Evolutionary conservation across 176 grass and related monocot species (phyloP), one percentile per base, ranked within the genome.

Genomic region (Oryza punctata): DNA sequence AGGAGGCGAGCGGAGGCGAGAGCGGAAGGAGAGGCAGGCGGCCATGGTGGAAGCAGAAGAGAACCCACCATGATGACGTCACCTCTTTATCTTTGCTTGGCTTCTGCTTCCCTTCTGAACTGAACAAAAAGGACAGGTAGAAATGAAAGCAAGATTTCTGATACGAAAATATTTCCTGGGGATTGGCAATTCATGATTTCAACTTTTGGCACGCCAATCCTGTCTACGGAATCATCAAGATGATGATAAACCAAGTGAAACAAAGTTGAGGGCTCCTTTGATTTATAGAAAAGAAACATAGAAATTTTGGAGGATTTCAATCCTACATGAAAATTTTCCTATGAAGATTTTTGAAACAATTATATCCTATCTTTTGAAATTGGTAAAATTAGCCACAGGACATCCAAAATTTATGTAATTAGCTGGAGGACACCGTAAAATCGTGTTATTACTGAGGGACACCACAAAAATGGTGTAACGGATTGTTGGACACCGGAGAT

Each of bases 1-100:
- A 64, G 33, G 6, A 26, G 63, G 7, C 6, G 68, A 61, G 67
- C 3, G 65, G 28, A 25, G 6, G 21, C 47, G 7, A 3, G 68
- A 61, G 67, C 3, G 65, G 28, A 25, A 10, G 33, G 18, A 38
- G 26, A 28, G 72, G 41, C 12, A 33, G 68, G 25, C 46, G n/a
- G 25, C 6, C 67, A 47, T 80, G 84, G 80, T 79, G 75, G 66
- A 65, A 67, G 75, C 10, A 35, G 24, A 23, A 75, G 75, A 41
- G 76, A 70, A 12, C 70, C 26, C 89, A 87, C 84, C 77, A 64
- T 75, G 75, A 4, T 7, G 54, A 59, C 54, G 19, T 59, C 54
- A 59, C 54, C 7, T 23, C 7, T 59, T 1, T 9, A 8, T 59
- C 54, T 59, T 3, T 0, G 6, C 19, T 59, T 52, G 49, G 15